Evolutionary conservation across 192 early-diverging fungal species (phyloP).

Genomic region (Geosiphon pyriformis): DNA sequence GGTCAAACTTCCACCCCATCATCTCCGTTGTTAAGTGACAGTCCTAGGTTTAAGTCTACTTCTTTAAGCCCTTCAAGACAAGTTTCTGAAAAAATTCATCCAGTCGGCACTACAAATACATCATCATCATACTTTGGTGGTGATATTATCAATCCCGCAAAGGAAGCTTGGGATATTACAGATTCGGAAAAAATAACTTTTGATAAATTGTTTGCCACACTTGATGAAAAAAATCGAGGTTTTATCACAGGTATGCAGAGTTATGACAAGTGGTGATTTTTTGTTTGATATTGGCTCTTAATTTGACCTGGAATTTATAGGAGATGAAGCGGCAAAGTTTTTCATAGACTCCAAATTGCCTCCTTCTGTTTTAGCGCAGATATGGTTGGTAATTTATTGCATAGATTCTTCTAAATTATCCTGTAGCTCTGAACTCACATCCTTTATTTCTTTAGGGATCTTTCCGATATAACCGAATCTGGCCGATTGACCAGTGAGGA

Average conservation of each 20-base stretch:
- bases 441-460: conserved; percentile 39
- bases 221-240: conserved; percentile 62
- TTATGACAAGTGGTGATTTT: neutral
- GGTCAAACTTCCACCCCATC: neutral
- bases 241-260: conserved; percentile 63
- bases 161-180: conserved; percentile 66
- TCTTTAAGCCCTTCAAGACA: conserved; percentile 16
- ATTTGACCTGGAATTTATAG: conserved; percentile 31
- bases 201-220: conserved; percentile 66
- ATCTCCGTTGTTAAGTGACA: neutral
- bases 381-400: conserved; percentile 55
- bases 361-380: conserved; percentile 58
- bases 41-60: neutral
- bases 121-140: conserved; percentile 1
- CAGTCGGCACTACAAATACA: conserved; percentile 22
- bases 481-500: conserved; percentile 62
- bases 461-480: conserved; percentile 58
- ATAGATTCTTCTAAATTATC: conserved; percentile 44
- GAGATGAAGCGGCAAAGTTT: conserved; percentile 69
- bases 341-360: conserved; percentile 77
- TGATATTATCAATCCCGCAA: neutral
- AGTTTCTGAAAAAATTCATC: conserved; percentile 22
- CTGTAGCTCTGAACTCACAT: conserved; percentile 31
- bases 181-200: conserved; percentile 68
- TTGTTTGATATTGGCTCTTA: neutral